Conservation (phyloP, 1,284 basidiomycete species). For the Melampsora abietis-canadensis region DNA sequence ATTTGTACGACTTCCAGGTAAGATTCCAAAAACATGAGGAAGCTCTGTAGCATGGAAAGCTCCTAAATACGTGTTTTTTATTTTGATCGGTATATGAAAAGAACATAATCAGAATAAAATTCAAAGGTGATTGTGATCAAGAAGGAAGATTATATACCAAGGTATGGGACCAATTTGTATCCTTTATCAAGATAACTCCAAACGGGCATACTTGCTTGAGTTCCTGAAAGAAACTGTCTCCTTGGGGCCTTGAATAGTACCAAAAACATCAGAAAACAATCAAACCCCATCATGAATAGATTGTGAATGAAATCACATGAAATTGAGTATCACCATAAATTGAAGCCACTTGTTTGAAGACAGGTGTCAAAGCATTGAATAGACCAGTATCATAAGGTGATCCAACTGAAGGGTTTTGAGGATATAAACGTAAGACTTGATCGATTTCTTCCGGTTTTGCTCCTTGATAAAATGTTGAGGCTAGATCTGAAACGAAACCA, state of each 20-base stretch:
- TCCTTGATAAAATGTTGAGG: not conserved
- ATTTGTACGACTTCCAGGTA: not conserved
- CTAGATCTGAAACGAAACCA: not conserved
- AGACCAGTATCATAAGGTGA: conserved; percentile 1
- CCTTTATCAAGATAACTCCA: not conserved
- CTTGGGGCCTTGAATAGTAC: not conserved
- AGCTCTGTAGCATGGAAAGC: too few species aligned
- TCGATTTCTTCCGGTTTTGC: not conserved
- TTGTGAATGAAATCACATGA: not conserved
- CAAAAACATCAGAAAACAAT: too few species aligned
- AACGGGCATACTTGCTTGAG: conserved; percentile 8
- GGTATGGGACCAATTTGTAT: not conserved
- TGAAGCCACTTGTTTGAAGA: conserved; percentile 3
- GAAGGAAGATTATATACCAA: not conserved
- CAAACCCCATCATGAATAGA: too few species aligned
- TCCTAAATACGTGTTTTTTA: too few species aligned
- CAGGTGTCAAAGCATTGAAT: conserved; percentile 3
- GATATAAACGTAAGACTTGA: not conserved
- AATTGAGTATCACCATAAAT: not conserved
- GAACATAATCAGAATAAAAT: too few species aligned
- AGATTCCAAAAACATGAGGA: too few species aligned
- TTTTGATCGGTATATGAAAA: too few species aligned
- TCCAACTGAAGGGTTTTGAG: conserved; percentile 11
- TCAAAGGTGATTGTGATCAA: too few species aligned
- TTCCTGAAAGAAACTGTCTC: not conserved